phyloP scores from a whole-genome alignment of 331 rosid species.

The Pyrus hybrid region DNA sequence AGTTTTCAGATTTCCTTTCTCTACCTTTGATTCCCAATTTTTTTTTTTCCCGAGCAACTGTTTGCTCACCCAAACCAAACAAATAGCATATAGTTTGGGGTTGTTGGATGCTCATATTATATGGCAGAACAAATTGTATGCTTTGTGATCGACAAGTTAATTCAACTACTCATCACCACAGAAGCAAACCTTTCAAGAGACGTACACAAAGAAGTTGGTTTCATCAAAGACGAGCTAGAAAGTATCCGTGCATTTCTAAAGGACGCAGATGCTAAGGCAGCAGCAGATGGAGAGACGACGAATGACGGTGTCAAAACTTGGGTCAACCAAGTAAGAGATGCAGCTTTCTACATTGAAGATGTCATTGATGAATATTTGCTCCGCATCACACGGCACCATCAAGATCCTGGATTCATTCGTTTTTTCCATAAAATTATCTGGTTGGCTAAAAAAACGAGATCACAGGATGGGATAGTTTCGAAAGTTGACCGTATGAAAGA shows the following conservation, averaged over 20 bases:
- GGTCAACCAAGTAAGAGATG: background rate
- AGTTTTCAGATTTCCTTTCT: no score
- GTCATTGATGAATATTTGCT: background rate
- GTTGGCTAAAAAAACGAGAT: background rate
- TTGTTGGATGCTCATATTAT: no score
- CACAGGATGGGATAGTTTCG: background rate
- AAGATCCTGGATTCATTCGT: background rate
- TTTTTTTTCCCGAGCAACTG: no score
- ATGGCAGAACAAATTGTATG: no score
- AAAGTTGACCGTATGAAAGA: background rate
- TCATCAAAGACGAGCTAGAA: background rate
- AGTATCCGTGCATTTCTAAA: background rate
- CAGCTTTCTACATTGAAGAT: background rate
- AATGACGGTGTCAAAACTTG: background rate
- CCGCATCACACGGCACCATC: background rate
- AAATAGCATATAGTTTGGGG: no score
- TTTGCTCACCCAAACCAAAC: no score
- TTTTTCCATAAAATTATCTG: background rate
- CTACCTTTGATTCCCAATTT: no score
- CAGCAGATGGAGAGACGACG: background rate
- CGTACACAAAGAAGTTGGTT: rapidly evolving
- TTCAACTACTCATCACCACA: no score
- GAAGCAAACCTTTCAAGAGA: no score
- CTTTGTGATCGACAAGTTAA: no score
- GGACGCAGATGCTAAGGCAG: background rate